Percentiles rank a stretch among this genome's conserved stretches.
Conservation (phyloP, 768 basidiomycete genomes). For the Termitomyces sp. region DNA sequence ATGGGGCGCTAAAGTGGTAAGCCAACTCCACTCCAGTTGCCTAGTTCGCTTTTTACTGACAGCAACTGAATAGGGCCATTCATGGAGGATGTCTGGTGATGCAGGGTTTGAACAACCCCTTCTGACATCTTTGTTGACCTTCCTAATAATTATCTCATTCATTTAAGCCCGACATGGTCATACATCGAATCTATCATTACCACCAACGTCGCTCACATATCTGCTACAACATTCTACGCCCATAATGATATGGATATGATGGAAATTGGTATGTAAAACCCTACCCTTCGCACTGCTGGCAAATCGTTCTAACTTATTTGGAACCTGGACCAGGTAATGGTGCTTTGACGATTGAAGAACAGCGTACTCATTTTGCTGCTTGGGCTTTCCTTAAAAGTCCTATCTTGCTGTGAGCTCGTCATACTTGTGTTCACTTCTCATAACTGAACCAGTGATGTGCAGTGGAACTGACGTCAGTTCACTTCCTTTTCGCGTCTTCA, state of each 20-base stretch:
- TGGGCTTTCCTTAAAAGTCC: conserved; percentile 57
- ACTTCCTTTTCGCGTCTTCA: background rate
- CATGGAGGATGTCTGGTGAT: conserved; percentile 50
- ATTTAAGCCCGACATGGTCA: conserved; percentile 29
- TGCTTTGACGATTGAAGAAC: conserved; percentile 38
- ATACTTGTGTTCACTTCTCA: background rate
- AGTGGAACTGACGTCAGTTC: conserved; percentile 34
- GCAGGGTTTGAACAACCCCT: conserved; percentile 22
- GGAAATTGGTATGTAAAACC: conserved; percentile 28
- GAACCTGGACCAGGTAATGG: conserved; percentile 34
- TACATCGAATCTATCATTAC: conserved; percentile 42
- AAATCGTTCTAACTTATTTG: background rate
- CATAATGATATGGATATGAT: conserved; percentile 62
- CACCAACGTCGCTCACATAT: conserved; percentile 35
- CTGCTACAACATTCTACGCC: conserved; percentile 36
- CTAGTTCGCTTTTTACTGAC: background rate
- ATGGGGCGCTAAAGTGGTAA: conserved; percentile 51
- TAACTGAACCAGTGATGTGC: background rate
- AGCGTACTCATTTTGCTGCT: conserved; percentile 53
- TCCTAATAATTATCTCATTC: background rate
- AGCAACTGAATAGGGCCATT: conserved; percentile 33
- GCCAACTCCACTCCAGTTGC: background rate
- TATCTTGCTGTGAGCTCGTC: conserved; percentile 36
- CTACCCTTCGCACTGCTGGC: no score
- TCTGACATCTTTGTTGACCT: background rate